Base-by-base conservation (phyloP, 345 rosid genomes). In the Euphorbia tirucalli region DNA sequence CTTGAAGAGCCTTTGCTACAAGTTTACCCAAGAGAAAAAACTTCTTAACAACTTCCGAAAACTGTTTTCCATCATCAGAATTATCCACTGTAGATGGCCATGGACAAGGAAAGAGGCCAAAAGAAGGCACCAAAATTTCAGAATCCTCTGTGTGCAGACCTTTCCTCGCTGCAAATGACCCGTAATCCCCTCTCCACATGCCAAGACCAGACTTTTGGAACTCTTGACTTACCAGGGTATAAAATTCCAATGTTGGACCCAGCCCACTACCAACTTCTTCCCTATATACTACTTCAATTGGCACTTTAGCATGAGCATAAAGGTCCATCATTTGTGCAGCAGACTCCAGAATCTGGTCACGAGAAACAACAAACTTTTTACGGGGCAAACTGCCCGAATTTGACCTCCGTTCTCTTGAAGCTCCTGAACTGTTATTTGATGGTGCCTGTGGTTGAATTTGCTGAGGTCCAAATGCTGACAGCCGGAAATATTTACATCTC, bases 201-300 rank as follows among this genome's bases (percentile, higher is more conserved):
- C 87, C 87, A 81, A 87, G 86, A 71, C 88, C 88, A 5, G 75
- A 75, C 71, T 86, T 88, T 78, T 92, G 98, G 86, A 92, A 88
- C 82, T 88, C 98, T 43, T 80, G 90, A 80, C 97, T 86, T 62
- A 94, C 93, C 66, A 92, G 82, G 48, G 98, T 92, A 73, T 85
- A 94, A 71, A 92, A 94, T 83, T 94, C 98, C 82, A 94, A 75
- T 13, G 97, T 94, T 43, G 98, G 98, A 79, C 98, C 98, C 75
- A 94, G 97, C 74, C 98, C 98, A 19, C 96, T 90, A 58, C 98
- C 98, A 7, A 94, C 96, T 88, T 94, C 98, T 80, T 89, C 98
- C 78, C 76, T 77, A 74, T 92, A 94, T 71, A 87, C 91, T 65
- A 94, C 95, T 77, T 94, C 98, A 71, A 94, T 71, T 24, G 89